phyloP scores from a whole-genome alignment of 345 rosid genomes.

The Abelmoschus esculentus region DNA sequence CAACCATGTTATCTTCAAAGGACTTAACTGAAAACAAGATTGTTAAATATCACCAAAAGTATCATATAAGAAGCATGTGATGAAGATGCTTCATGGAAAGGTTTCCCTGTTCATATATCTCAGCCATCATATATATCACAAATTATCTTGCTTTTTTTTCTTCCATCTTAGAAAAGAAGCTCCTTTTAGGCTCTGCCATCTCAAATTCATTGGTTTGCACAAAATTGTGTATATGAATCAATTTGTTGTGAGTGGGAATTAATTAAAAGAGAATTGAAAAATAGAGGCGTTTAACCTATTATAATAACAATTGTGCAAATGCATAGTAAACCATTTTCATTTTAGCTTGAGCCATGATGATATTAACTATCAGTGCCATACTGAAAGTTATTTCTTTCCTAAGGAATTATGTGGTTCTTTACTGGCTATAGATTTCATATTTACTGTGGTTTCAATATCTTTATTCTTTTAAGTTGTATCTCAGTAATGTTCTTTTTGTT shows the following conservation, averaged over 20 bases:
- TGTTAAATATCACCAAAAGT: not conserved
- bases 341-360: not conserved
- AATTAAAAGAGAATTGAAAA: not conserved
- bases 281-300: not conserved
- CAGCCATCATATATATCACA: not conserved
- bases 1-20: not conserved
- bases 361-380: not conserved
- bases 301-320: not conserved
- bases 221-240: not conserved
- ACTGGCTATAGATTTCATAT: not conserved
- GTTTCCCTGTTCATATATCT: not conserved
- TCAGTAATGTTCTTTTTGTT: constrained; percentile 10
- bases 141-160: not conserved
- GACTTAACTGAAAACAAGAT: not conserved
- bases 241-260: not conserved
- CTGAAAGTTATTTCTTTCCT: not conserved
- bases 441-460: not conserved
- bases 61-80: not conserved
- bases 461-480: constrained; percentile 12
- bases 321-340: not conserved
- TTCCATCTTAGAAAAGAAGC: not conserved
- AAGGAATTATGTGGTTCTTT: constrained; percentile 1
- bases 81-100: not conserved
- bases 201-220: not conserved
- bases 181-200: not conserved